These are phyloP conservation scores for Rhododendron griersonianum DNA, from an alignment of 148 eudicot species.

Conservation along the genomic window DNA sequence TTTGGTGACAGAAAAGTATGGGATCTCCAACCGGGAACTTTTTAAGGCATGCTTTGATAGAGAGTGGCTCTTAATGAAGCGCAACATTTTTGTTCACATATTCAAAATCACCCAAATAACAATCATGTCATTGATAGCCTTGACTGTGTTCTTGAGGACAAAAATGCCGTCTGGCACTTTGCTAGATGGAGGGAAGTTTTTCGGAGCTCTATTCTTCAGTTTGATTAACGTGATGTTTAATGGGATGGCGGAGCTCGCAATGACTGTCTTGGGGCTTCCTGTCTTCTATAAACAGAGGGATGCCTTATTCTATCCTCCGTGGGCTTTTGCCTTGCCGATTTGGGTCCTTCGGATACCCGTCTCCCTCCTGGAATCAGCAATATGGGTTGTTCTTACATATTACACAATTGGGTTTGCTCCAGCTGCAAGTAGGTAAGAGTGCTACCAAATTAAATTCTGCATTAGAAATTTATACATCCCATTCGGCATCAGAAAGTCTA, in stretches of 20 bases:
- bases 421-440: slow-evolving; percentile 32
- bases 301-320: slow-evolving; percentile 34
- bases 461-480: neutral
- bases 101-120: slow-evolving; percentile 54
- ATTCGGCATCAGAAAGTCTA: neutral
- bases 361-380: slow-evolving; percentile 36
- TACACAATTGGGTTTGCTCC: slow-evolving; percentile 48
- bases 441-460: neutral
- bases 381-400: slow-evolving; percentile 43
- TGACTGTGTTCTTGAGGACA: slow-evolving; percentile 48
- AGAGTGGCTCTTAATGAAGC: slow-evolving; percentile 66
- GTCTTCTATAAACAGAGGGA: slow-evolving; percentile 40
- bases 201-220: slow-evolving; percentile 42
- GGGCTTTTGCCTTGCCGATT: slow-evolving; percentile 50
- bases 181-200: slow-evolving; percentile 34
- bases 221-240: slow-evolving; percentile 45
- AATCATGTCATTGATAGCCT: slow-evolving; percentile 42
- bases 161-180: slow-evolving; percentile 23
- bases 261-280: slow-evolving; percentile 32
- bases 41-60: slow-evolving; percentile 55
- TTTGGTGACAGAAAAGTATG: slow-evolving; percentile 45
- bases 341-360: slow-evolving; percentile 43
- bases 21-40: slow-evolving; percentile 46
- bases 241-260: slow-evolving; percentile 37
- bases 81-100: slow-evolving; percentile 51